Percentiles rank a stretch among this genome's conserved stretches.
These are phyloP conservation scores for Microthlaspi erraticum DNA, from an alignment of 345 rosid genomes.

Conservation along the genomic window DNA sequence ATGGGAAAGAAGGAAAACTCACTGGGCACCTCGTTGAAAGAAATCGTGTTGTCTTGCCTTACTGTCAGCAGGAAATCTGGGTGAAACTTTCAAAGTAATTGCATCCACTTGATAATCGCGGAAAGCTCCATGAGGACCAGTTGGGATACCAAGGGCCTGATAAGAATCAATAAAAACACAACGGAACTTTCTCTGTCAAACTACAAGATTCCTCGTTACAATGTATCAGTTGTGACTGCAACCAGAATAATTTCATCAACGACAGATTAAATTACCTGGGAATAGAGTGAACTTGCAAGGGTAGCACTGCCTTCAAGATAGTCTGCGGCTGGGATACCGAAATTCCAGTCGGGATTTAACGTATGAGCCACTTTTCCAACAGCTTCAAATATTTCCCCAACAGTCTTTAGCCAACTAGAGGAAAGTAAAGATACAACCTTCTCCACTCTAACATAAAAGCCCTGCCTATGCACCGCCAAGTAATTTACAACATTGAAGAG, in stretches of 20 bases:
- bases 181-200: slow-evolving; percentile 15
- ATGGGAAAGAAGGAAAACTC: slow-evolving; percentile 41
- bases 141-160: slow-evolving; percentile 94
- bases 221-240: slow-evolving; percentile 23
- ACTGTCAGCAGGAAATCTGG: slow-evolving; percentile 52
- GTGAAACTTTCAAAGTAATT: slow-evolving; percentile 83
- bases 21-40: slow-evolving; percentile 78
- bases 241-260: neutral
- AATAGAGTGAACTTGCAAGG: slow-evolving; percentile 86
- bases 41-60: slow-evolving; percentile 66
- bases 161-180: slow-evolving; percentile 31
- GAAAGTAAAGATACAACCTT: slow-evolving; percentile 66
- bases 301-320: slow-evolving; percentile 85
- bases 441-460: slow-evolving; percentile 73
- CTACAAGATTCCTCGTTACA: slow-evolving; percentile 16
- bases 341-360: slow-evolving; percentile 73
- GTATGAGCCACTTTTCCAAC: slow-evolving; percentile 63
- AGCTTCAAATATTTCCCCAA: slow-evolving; percentile 67
- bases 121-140: slow-evolving; percentile 96
- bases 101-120: slow-evolving; percentile 97
- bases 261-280: slow-evolving; percentile 59
- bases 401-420: slow-evolving; percentile 57
- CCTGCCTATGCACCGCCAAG: slow-evolving; percentile 90
- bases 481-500: slow-evolving; percentile 88
- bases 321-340: slow-evolving; percentile 78